Base-by-base conservation (phyloP, 305 asterid species). In the Lippia alba region DNA sequence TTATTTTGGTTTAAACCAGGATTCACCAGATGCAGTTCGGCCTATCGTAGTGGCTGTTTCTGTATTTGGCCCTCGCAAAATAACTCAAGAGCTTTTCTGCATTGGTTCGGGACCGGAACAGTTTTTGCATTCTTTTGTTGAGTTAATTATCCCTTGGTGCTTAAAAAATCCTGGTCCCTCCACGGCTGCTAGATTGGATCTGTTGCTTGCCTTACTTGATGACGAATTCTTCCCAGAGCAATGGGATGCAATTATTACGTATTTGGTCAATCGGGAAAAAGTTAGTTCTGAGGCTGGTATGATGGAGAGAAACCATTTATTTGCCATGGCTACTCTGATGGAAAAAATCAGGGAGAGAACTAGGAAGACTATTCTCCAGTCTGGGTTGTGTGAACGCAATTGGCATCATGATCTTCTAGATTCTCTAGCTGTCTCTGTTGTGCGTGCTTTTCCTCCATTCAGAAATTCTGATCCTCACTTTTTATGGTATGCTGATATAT, bases 361-460 rank as follows among this genome's bases (percentile, higher is more conserved):
- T 73, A 71, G 71, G 74, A 84, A 73, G 73, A 62, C 66, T 61
- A 72, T 60, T 71, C 69, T 78, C 72, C 75, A 3, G 54, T 81
- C 80, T 81, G 83, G 76, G 69, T 75, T 82, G 60, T 53, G 70
- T 67, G 74, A 79, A 54, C 72, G 76, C 34, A 63, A 67, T 69
- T 90, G 87, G 87, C 96, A 74, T 65, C 97, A 95, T 73, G 84
- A 90, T 72, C 90, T 84, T 81, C 82, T 95, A 74, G 98, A 95
- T 77, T 73, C 67, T 56, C 86, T 88, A 72, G 96, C 98, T 76
- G 70, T 79, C 57, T 51, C 82, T 61, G 75, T 89, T 69, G 83
- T 81, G 67, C 87, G 77, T 69, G 72, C 86, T 64, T 80, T 62
- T 72, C 90, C 96, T 58, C 90, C 91, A 64, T 77, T 67, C 70